phyloP scores from a whole-genome alignment of 352 stramenopile species.

The Phytophthora cactorum region DNA sequence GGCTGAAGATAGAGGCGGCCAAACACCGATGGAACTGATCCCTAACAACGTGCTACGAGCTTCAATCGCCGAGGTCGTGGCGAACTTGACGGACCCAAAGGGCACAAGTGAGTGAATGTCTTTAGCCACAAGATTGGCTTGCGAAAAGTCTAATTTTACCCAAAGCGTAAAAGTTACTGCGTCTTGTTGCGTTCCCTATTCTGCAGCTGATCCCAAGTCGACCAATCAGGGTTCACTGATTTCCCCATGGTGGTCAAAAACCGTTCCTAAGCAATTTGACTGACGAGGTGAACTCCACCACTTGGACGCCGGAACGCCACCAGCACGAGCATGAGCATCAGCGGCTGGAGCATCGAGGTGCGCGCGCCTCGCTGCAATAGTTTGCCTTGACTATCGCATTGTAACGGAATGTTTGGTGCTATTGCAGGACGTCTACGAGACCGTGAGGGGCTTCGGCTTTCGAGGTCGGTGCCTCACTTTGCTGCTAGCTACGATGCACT shows the following conservation, averaged over 20 bases:
- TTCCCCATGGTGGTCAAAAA: neutral
- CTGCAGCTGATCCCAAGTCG: constrained; percentile 1
- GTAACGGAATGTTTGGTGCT: constrained; percentile 1
- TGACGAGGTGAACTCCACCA: constrained; percentile 1
- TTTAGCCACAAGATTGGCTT: too few species aligned
- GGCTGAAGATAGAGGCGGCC: constrained; percentile 24
- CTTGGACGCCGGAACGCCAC: neutral
- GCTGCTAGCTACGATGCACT: constrained; percentile 29
- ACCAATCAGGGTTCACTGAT: constrained; percentile 8
- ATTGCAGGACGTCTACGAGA: constrained; percentile 31
- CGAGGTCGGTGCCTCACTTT: constrained; percentile 33
- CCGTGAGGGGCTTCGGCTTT: constrained; percentile 38
- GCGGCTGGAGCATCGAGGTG: constrained; percentile 29
- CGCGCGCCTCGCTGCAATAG: neutral
- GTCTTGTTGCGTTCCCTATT: neutral
- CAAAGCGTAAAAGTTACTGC: too few species aligned
- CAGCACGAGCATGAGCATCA: constrained; percentile 18
- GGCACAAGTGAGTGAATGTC: neutral
- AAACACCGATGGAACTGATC: constrained; percentile 42
- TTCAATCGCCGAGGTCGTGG: constrained; percentile 27
- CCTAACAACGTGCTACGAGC: constrained; percentile 34
- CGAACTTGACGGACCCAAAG: constrained; percentile 8
- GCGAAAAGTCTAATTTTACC: too few species aligned
- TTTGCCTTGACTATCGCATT: neutral
- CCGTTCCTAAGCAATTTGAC: neutral